phyloP scores from a whole-genome alignment of 2,329 filamentous ascomycete species.

The Graphilbum ipis-grandicollis region DNA sequence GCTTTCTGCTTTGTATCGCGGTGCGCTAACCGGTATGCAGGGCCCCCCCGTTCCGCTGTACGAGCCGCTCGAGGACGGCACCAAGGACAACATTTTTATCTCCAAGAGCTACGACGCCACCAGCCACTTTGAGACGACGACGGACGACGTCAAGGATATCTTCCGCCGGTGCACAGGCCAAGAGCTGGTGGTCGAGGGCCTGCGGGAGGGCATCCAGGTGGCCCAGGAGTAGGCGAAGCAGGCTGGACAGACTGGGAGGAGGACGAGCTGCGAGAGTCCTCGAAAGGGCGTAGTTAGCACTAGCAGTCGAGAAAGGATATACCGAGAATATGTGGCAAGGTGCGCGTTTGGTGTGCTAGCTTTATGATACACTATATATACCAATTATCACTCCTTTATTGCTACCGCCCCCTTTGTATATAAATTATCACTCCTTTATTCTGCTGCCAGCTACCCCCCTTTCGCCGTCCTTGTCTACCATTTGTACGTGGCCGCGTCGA shows the following conservation, averaged over 20 bases:
- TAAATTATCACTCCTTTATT: too few relatives aligned
- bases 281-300: too few relatives aligned
- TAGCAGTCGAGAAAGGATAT: not conserved
- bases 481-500: conserved; percentile 8
- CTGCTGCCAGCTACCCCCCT: too few relatives aligned
- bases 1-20: not conserved
- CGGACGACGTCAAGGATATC: conserved; percentile 88
- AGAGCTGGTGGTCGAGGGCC: conserved; percentile 73
- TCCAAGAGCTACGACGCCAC: conserved; percentile 98
- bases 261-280: too few relatives aligned
- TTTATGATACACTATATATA: too few relatives aligned
- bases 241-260: too few relatives aligned
- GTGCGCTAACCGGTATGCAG: conserved; percentile 22
- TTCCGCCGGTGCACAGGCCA: conserved; percentile 71
- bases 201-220: conserved; percentile 64
- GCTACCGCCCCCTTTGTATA: too few relatives aligned
- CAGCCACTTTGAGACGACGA: conserved; percentile 86
- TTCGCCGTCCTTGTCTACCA: too few relatives aligned
- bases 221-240: conserved; percentile 38
- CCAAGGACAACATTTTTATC: conserved; percentile 84
- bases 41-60: conserved; percentile 82
- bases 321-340: too few relatives aligned
- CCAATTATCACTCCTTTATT: too few relatives aligned
- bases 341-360: not conserved
- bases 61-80: conserved; percentile 70